phyloP scores from a whole-genome alignment of 805 yeast species.

The Candida silvicultrix region DNA sequence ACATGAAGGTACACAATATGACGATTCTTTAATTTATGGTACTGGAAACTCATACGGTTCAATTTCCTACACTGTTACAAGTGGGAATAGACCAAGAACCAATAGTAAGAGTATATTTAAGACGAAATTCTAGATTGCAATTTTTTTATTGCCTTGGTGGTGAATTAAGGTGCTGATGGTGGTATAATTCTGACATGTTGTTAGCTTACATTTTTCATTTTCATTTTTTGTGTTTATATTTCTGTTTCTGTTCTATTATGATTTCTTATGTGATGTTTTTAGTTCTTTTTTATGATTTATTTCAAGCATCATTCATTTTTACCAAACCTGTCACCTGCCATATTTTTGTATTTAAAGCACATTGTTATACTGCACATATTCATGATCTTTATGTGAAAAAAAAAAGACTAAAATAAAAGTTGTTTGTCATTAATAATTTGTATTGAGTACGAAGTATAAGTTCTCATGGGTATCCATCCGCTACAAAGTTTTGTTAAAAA shows the following conservation, averaged over 20 bases:
- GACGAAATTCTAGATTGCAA: conserved; percentile 21
- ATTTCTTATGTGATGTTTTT: neutral
- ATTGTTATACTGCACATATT: too few species aligned
- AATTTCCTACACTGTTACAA: conserved; percentile 32
- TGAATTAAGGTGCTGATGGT: too few species aligned
- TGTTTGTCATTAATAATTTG: too few species aligned
- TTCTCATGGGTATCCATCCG: too few species aligned
- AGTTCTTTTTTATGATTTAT: neutral
- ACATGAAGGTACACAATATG: conserved; percentile 54
- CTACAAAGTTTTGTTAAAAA: too few species aligned
- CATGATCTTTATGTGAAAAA: too few species aligned
- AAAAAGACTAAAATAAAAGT: too few species aligned
- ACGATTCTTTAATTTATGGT: conserved; percentile 42
- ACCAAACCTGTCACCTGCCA: too few species aligned
- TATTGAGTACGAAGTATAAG: too few species aligned
- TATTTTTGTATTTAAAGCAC: too few species aligned
- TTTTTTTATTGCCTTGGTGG: too few species aligned
- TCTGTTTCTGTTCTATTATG: neutral
- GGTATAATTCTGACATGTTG: neutral
- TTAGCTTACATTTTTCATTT: too few species aligned
- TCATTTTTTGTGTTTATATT: neutral
- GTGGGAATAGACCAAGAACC: conserved; percentile 30
- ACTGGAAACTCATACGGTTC: conserved; percentile 35
- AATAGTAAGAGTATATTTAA: conserved; percentile 28
- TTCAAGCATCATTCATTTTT: neutral